Percentiles rank a stretch among this genome's conserved stretches.
These are phyloP conservation scores for Aureobasidium namibiae DNA, from an alignment of 2,329 filamentous ascomycete genomes.

Conservation along the genomic window DNA sequence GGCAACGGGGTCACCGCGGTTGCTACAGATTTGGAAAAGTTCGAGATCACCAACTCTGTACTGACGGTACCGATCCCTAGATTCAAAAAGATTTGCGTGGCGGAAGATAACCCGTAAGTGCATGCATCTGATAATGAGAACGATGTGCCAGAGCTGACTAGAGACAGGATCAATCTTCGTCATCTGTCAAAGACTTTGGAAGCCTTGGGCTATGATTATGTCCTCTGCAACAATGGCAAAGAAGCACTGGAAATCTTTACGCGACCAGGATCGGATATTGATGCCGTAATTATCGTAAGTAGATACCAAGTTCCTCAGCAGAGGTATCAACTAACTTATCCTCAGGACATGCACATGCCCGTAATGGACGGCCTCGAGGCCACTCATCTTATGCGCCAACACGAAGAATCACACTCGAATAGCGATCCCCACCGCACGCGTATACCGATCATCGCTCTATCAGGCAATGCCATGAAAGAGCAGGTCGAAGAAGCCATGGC, in stretches of 20 bases:
- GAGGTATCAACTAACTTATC: neutral
- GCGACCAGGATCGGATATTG: neutral
- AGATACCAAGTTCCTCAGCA: too few species aligned
- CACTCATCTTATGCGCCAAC: slow-evolving; percentile 8
- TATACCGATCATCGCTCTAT: slow-evolving; percentile 13
- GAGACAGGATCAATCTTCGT: slow-evolving; percentile 10
- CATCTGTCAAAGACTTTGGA: slow-evolving; percentile 10
- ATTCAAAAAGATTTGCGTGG: slow-evolving; percentile 12
- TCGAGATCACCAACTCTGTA: neutral
- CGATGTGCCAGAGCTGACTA: neutral
- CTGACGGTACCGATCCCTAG: neutral
- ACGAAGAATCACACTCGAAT: neutral
- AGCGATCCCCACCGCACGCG: neutral
- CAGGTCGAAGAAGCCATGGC: slow-evolving; percentile 12
- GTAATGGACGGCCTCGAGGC: slow-evolving; percentile 14
- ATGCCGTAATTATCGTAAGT: slow-evolving; percentile 6
- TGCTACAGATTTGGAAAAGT: neutral
- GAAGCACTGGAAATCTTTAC: slow-evolving; percentile 11
- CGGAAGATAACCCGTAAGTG: slow-evolving; percentile 13
- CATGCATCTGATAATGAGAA: accelerated
- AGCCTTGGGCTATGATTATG: slow-evolving; percentile 3
- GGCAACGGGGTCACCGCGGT: neutral
- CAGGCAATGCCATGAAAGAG: slow-evolving; percentile 14
- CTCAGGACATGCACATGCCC: slow-evolving; percentile 13
- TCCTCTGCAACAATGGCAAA: slow-evolving; percentile 13